Percentiles rank a stretch among this genome's conserved stretches.
Evolutionary conservation across 495 filamentous ascomycete genomes (phyloP).

Genomic region (Tuber indicum): DNA sequence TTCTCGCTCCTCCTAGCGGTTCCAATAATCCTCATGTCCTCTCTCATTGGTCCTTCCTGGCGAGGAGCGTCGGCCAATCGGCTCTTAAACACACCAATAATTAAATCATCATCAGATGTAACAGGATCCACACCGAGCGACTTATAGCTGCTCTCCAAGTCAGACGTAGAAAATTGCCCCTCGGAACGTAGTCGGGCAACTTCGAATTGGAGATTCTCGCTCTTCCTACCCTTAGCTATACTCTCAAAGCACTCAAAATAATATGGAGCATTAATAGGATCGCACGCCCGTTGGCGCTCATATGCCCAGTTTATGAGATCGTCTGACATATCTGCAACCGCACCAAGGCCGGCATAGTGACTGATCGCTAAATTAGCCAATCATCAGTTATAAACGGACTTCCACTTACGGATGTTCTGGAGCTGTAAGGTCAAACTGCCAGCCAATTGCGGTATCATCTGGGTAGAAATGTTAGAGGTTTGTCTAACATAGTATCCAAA

Average conservation of each 20-base stretch:
- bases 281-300: constrained; percentile 44
- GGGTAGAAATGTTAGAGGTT: neutral
- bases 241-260: constrained; percentile 48
- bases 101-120: constrained; percentile 32
- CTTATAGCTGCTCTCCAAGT: constrained; percentile 26
- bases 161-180: constrained; percentile 34
- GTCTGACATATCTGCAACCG: constrained; percentile 47
- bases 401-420: constrained; percentile 37
- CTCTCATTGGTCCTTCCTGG: constrained; percentile 34
- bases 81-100: constrained; percentile 37
- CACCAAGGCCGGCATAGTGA: constrained; percentile 47
- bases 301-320: constrained; percentile 46
- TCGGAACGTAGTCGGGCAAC: constrained; percentile 42
- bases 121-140: constrained; percentile 22
- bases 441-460: constrained; percentile 24
- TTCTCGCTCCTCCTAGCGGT: constrained; percentile 28
- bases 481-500: neutral
- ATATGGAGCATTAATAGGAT: constrained; percentile 44
- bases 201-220: constrained; percentile 44
- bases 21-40: constrained; percentile 34
- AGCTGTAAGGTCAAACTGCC: constrained; percentile 29
- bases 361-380: constrained; percentile 12
- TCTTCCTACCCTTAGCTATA: constrained; percentile 43
- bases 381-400: neutral
- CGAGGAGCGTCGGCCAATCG: constrained; percentile 34